These are phyloP conservation scores for Diaporthe sp. DNA, from an alignment of 2,329 filamentous ascomycete genomes.

Conservation along the genomic window DNA sequence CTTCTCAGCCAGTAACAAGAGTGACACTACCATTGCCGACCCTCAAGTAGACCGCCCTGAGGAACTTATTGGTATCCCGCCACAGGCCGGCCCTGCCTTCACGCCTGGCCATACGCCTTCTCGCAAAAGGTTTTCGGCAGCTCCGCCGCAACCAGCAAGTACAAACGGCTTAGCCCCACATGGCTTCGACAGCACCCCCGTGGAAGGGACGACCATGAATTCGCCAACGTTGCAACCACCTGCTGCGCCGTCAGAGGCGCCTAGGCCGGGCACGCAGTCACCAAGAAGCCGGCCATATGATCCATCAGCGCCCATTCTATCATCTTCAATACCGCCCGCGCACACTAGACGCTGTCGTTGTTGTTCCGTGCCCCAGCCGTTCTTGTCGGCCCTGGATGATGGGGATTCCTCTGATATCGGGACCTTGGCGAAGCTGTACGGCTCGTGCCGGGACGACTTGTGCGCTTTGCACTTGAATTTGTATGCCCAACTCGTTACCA, in stretches of 20 bases:
- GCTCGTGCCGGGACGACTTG: constrained; percentile 29
- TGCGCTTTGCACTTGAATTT: constrained; percentile 28
- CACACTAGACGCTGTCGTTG: constrained; percentile 21
- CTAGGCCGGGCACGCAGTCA: constrained; percentile 8
- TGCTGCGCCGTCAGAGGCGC: background rate
- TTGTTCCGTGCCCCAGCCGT: constrained; percentile 24
- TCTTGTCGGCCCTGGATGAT: constrained; percentile 29
- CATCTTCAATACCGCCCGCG: constrained; percentile 21
- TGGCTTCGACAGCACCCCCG: background rate
- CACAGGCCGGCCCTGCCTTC: background rate
- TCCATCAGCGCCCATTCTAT: constrained; percentile 30
- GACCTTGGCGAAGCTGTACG: constrained; percentile 25
- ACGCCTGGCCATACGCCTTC: background rate
- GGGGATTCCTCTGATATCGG: background rate
- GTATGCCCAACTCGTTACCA: constrained; percentile 31
- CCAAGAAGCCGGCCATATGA: constrained; percentile 29
- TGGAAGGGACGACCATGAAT: background rate
- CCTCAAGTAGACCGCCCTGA: constrained; percentile 27
- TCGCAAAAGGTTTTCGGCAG: background rate
- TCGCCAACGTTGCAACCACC: background rate
- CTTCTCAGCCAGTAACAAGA: constrained; percentile 29
- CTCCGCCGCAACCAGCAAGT: background rate
- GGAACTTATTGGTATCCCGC: background rate
- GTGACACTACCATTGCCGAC: constrained; percentile 34
- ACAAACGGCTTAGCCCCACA: constrained; percentile 14